Evolutionary conservation across 2,329 filamentous ascomycete genomes (phyloP).

Genomic region (Botrytis galanthina): DNA sequence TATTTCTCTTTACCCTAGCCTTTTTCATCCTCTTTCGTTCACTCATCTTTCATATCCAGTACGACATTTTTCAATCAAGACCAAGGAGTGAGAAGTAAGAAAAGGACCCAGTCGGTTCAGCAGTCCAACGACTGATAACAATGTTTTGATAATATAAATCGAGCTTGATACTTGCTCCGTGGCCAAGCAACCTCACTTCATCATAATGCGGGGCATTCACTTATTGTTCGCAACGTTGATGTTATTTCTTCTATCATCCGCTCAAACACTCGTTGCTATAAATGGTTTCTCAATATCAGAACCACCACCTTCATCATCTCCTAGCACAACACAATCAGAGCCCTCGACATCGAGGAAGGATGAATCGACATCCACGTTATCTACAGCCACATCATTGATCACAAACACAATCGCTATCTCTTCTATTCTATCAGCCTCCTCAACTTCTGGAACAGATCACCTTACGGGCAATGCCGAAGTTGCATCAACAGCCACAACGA

Average conservation of each 20-base stretch:
- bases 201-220: conserved; percentile 23
- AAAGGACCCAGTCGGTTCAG: conserved; percentile 19
- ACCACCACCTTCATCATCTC: background rate
- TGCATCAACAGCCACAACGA: conserved; percentile 15
- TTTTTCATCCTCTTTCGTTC: conserved; percentile 39
- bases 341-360: conserved; percentile 14
- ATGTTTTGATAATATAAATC: conserved; percentile 18
- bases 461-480: conserved; percentile 6
- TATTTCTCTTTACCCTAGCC: conserved; percentile 40
- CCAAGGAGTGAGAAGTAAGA: background rate
- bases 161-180: conserved; percentile 15
- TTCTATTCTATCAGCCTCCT: conserved; percentile 23
- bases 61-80: conserved; percentile 32
- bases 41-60: conserved; percentile 37
- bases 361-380: conserved; percentile 21
- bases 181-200: conserved; percentile 19
- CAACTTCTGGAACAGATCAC: conserved; percentile 11
- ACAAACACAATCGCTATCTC: conserved; percentile 26
- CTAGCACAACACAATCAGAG: background rate
- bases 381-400: conserved; percentile 21
- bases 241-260: conserved; percentile 17
- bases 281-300: conserved; percentile 5
- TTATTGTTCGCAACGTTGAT: conserved; percentile 21
- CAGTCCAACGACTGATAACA: conserved; percentile 10
- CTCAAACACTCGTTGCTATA: conserved; percentile 18